Evolutionary conservation across 495 filamentous ascomycete species (phyloP).

Genomic region (Aspergillus funiculosus): DNA sequence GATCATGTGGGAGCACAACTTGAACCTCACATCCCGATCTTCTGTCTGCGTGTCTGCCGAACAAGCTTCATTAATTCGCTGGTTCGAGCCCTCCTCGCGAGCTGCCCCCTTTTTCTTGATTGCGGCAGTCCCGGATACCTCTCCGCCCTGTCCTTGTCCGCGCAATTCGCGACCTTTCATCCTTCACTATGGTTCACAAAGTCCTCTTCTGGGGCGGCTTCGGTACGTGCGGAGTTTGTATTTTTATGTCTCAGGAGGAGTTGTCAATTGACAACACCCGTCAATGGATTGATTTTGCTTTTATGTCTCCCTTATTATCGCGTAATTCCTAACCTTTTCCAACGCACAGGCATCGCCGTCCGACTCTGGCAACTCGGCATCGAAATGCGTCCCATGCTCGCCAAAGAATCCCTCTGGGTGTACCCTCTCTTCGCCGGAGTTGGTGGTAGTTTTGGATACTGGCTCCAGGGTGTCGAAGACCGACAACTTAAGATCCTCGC

Average conservation of each 20-base stretch:
- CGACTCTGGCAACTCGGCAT: constrained; percentile 95
- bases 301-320: not conserved
- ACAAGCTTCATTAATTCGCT: constrained; percentile 12
- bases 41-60: not conserved
- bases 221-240: constrained; percentile 54
- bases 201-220: constrained; percentile 96
- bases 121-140: not conserved
- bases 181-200: constrained; percentile 58
- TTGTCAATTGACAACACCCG: not conserved
- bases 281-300: not conserved
- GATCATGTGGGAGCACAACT: constrained; percentile 23
- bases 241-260: not conserved
- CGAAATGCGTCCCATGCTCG: constrained; percentile 94
- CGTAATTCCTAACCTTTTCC: not conserved
- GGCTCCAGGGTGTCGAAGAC: constrained; percentile 79
- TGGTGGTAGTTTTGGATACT: constrained; percentile 92
- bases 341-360: constrained; percentile 67
- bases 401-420: constrained; percentile 69
- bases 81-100: constrained; percentile 5
- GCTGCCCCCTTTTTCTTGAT: not conserved
- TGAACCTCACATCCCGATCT: constrained; percentile 23
- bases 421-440: constrained; percentile 83
- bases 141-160: not conserved
- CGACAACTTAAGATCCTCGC: constrained; percentile 68
- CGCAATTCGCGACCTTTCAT: constrained; percentile 3